These are phyloP conservation scores for Posidonia australis DNA, from an alignment of 106 monocot species.

Conservation along the genomic window DNA sequence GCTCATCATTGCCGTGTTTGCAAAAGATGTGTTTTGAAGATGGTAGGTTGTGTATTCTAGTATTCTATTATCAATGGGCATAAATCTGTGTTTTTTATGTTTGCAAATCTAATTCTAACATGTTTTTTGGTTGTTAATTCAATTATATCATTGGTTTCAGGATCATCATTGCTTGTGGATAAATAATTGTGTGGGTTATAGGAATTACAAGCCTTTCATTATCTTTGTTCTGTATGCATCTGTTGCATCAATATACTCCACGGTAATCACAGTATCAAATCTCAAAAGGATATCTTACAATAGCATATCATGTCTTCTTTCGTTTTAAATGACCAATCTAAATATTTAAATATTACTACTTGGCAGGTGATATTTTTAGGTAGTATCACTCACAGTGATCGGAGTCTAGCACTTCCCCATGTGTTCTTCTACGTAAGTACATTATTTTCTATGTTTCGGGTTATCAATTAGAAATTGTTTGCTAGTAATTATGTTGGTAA, in stretches of 20 bases:
- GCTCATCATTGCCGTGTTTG: conserved; percentile 80
- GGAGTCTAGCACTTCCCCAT: not conserved
- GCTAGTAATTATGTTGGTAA: no score
- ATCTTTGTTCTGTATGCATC: conserved; percentile 63
- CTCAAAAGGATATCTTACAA: not conserved
- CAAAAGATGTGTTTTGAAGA: conserved; percentile 89
- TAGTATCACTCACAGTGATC: not conserved
- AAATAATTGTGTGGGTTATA: conserved; percentile 79
- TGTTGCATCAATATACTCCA: conserved; percentile 56
- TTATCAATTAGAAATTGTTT: no score
- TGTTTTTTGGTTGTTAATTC: not conserved
- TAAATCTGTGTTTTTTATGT: not conserved
- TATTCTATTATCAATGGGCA: not conserved
- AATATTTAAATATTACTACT: not conserved
- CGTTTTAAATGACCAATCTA: not conserved
- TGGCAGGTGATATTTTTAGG: conserved; percentile 10
- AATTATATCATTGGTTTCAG: conserved; percentile 25
- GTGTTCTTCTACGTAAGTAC: conserved; percentile 6
- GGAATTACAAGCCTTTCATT: conserved; percentile 81
- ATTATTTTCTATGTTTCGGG: not conserved
- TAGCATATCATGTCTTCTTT: not conserved
- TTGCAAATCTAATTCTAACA: not conserved
- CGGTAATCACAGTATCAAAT: conserved; percentile 15
- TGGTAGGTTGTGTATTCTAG: conserved; percentile 41
- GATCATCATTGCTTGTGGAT: conserved; percentile 98